These are phyloP conservation scores for Solanum neorickii DNA, from an alignment of 257 asterid genomes.

Conservation along the genomic window DNA sequence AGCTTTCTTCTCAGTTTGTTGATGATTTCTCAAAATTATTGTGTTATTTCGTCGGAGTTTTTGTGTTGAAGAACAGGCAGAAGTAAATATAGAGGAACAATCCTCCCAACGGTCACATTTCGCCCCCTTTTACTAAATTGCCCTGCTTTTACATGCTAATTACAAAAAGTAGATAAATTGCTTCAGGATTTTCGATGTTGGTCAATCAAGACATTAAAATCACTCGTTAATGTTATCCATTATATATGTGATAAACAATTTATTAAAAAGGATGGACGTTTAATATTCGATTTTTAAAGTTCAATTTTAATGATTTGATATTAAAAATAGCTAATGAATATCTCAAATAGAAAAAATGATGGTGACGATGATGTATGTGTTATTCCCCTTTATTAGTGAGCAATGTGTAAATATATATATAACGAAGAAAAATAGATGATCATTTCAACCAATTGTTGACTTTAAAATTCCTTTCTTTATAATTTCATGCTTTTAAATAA, in stretches of 20 bases:
- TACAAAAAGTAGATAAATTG: neutral
- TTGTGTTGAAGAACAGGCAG: neutral
- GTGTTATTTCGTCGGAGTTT: neutral
- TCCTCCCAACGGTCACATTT: constrained; percentile 16
- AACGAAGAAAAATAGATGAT: too few species aligned
- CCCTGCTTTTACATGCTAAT: neutral
- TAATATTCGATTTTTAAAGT: neutral
- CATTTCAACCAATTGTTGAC: too few species aligned
- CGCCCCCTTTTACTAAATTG: neutral
- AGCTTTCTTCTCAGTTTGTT: neutral
- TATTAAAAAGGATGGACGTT: neutral
- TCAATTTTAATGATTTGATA: too few species aligned
- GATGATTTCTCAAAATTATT: neutral
- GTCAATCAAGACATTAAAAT: neutral
- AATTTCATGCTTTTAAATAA: neutral
- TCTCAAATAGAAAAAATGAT: too few species aligned
- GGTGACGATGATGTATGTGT: rapidly evolving
- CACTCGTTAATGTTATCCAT: neutral
- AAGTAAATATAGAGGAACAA: neutral
- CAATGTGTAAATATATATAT: too few species aligned
- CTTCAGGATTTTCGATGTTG: neutral
- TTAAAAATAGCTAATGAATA: too few species aligned
- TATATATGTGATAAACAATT: neutral
- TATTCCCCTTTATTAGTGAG: too few species aligned
- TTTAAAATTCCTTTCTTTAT: too few species aligned